Evolutionary conservation across 2,329 filamentous ascomycete species (phyloP), one percentile per base, ranked within the genome.

Genomic region (Hymenoscyphus albidus): DNA sequence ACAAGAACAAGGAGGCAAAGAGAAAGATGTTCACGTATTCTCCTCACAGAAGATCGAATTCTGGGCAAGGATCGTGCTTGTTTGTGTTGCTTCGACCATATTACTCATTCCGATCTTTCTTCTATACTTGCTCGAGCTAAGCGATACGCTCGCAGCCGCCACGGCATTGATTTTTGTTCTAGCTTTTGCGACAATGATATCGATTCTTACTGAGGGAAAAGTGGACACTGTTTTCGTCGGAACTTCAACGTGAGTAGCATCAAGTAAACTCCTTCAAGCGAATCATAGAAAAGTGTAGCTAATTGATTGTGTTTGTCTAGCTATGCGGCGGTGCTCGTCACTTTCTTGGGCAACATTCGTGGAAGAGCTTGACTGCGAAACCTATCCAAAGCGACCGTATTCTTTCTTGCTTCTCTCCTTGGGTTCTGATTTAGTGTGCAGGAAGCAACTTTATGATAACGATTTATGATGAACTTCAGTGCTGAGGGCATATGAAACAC

Each of bases 21-120:
- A 55, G 2, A 18, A 38, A 31, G 7, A 54, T n/a, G 64, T 64
- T 27, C 54, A 63, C 42, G 39, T 59, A 38, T 68, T 68, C 58
- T 65, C 64, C 12, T 16, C 14, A 12, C 10, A n/a, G 1, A 64
- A 62, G 51, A 61, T 64, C 31, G 42, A 61, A 13, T 2, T 62
- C 9, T 16, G 65, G 6, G 65, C 57, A 2, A 64, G 35, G 44
- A 22, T 67, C 1, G 13, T 68, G 2, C 38, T 62, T 2, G 48
- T 70, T 12, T 62, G 55, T 16, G 32, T 68, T 3, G 38, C 62
- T n/a, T 42, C 61, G 9, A 58, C 51, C 12, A 59, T 67, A 13
- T 39, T 70, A 3, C 54, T 68, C 7, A 61, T 63, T 18, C 68
- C 68, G 2, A 35, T 68, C 1, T 65, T 67, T 39, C 10, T 70